phyloP scores from a whole-genome alignment of 768 basidiomycete species.

The Tricholoma furcatifolium region DNA sequence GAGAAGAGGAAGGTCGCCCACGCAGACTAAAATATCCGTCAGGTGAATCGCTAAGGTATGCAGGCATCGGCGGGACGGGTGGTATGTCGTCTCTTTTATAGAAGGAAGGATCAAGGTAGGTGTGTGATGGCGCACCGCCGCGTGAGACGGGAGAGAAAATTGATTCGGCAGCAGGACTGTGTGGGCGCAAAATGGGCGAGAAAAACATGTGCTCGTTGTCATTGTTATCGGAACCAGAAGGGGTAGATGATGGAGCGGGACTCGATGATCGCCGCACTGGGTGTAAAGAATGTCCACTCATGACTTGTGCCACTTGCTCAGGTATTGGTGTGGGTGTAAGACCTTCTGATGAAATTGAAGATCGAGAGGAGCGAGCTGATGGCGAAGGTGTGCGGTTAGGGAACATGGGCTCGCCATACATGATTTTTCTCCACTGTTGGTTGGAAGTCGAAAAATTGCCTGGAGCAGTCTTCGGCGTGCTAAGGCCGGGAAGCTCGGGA shows the following conservation, averaged over 20 bases:
- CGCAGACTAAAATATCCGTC: slow-evolving; percentile 3
- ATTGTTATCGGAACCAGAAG: slow-evolving; percentile 23
- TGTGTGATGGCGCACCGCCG: slow-evolving; percentile 44
- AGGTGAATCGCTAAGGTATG: slow-evolving; percentile 22
- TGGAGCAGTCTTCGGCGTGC: slow-evolving; percentile 25
- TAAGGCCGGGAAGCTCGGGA: slow-evolving; percentile 5
- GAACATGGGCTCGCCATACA: slow-evolving; percentile 57
- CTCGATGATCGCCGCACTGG: slow-evolving; percentile 32
- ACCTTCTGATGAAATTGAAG: slow-evolving; percentile 28
- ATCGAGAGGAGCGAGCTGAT: slow-evolving; percentile 18
- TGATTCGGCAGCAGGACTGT: slow-evolving; percentile 51
- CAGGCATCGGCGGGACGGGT: slow-evolving; percentile 38
- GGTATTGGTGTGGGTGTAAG: slow-evolving; percentile 31
- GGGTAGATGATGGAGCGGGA: slow-evolving; percentile 16
- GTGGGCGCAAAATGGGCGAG: slow-evolving; percentile 21
- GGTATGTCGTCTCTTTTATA: slow-evolving; percentile 30
- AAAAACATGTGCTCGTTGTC: slow-evolving; percentile 32
- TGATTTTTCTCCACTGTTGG: slow-evolving; percentile 53
- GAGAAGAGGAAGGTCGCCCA: slow-evolving; percentile 13
- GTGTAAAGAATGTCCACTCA: slow-evolving; percentile 40
- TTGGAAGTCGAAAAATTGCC: slow-evolving; percentile 32
- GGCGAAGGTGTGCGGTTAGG: slow-evolving; percentile 33
- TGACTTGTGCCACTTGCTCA: slow-evolving; percentile 41
- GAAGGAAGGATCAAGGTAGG: slow-evolving; percentile 41
- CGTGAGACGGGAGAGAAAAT: slow-evolving; percentile 39